Conservation (phyloP, 2,329 filamentous ascomycete genomes). For the Colletotrichum sp. region DNA sequence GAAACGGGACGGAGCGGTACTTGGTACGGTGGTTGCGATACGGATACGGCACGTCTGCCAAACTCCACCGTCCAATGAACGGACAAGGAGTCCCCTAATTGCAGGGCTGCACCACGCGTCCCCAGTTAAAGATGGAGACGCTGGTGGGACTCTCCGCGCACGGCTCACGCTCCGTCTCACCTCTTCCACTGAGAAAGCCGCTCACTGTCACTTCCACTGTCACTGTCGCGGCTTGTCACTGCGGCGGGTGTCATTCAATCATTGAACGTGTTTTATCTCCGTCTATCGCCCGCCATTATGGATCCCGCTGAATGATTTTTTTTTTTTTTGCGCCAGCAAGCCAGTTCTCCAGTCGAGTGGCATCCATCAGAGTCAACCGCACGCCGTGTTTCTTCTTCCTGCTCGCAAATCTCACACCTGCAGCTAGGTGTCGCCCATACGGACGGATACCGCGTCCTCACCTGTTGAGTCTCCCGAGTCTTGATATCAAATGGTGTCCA, state of each 20-base stretch:
- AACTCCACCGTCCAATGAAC: background rate
- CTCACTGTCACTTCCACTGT: background rate
- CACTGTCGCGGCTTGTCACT: background rate
- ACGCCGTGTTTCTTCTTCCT: background rate
- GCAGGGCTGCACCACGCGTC: slow-evolving; percentile 11
- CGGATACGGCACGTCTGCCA: background rate
- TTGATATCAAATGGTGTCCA: background rate
- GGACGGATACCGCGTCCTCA: background rate
- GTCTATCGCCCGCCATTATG: background rate
- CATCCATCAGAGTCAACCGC: background rate
- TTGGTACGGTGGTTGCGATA: background rate
- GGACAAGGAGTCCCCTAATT: background rate
- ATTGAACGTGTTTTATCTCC: background rate
- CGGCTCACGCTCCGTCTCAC: background rate
- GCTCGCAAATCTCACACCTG: background rate
- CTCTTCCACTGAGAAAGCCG: background rate
- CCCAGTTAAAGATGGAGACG: background rate
- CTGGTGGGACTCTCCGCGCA: background rate
- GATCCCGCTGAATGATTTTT: background rate
- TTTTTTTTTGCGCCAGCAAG: background rate
- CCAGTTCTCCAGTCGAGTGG: background rate
- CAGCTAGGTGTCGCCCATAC: background rate
- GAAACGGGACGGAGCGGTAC: background rate
- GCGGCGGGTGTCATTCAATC: background rate
- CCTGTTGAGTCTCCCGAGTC: background rate